Evolutionary conservation across 2,329 filamentous ascomycete species (phyloP), one percentile per base, ranked within the genome.

Genomic region (Paracoccidioides brasiliensis): DNA sequence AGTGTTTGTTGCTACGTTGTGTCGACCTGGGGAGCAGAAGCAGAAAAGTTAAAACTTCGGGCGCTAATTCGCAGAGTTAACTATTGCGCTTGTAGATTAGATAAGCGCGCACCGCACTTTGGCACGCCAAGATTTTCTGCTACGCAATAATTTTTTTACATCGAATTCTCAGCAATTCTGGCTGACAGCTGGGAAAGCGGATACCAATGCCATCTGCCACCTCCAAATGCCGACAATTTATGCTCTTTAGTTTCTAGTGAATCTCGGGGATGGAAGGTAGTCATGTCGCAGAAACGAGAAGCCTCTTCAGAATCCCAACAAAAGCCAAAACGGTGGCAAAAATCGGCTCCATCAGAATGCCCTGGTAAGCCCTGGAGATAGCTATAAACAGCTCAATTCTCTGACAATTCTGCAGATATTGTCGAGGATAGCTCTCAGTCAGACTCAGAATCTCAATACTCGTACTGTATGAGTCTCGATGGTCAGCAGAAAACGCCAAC

Each of bases 401-500:
- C 79, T 73, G 70, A 65, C 35, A 59, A 59, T 4, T 61, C 62
- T 15, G 59, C 62, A 64, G 68, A 72, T 49, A 65, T 37, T 9
- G 64, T 70, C 2, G 63, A 68, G 32, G 64, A 69, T 6, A 66
- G 70, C 44, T 55, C 55, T 12, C 59, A 66, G 56, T 71, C 69
- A 2, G 70, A 73, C 56, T 62, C 61, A 5, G 66, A 68, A 28
- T 67, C 69, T 32, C 62, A 60, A 44, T 65, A 60, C 3, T 64
- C 64, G 9, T 66, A 65, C 30, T 66, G 65, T 40, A 56, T 61
- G 1, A 69, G 67, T 37, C 63, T 69, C 46, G 65, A 58, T 22
- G 50, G 58, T 48, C 61, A 68, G 46, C 64, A 70, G n/a, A 70
- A 74, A 43, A 79, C 78, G 1, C 76, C 78, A 43, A 79, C 78